Base-by-base conservation (phyloP, 2,329 filamentous ascomycete genomes). In the Onygenales sp. region DNA sequence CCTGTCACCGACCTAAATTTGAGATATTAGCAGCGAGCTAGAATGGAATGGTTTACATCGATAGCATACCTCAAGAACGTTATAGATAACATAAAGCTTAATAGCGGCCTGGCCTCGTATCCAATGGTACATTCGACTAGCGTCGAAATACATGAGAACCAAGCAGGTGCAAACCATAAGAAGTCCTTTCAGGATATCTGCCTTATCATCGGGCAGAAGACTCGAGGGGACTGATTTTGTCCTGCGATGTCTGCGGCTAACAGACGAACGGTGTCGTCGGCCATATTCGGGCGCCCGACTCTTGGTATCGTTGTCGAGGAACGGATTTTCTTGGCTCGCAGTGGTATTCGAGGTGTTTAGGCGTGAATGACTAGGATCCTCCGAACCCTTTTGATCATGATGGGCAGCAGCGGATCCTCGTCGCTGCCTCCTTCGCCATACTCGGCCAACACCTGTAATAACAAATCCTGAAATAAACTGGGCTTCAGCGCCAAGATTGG, bases 31-130 rank as follows among this genome's bases (percentile, higher is more conserved):
- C 42, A 17, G 9, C 8, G 13, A 21, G 10, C n/a, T 5, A 31
- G 32, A 46, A 33, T 17, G 10, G 9, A 42, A 11, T 45, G 13
- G 14, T 10, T 39, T n/a, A 36, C 14, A 17, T 38, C 6, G 21
- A 10, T 32, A 21, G 14, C 45, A 7, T 65, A 84, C 83, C 71
- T 98, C 93, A 5, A 98, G 81, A 36, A 96, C 88, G 65, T 98
- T 98, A 76, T 95, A 98, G 53, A 98, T 97, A 55, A 98, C 93
- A 68, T 98, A 98, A 9, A 98, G 80, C 67, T 98, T 98, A 73
- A 98, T 96, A 7, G 92, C 91, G 1, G 91, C 92, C 69, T 98
- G 93, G 0, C 90, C 93, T 46, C 92, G 86, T 62, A 98, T 95
- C 63, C 91, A 91, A 69, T 98, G 93, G 65, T 98, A 98, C 89